Evolutionary conservation across 306 rosid species (phyloP).

Genomic region (Castanea sativa): DNA sequence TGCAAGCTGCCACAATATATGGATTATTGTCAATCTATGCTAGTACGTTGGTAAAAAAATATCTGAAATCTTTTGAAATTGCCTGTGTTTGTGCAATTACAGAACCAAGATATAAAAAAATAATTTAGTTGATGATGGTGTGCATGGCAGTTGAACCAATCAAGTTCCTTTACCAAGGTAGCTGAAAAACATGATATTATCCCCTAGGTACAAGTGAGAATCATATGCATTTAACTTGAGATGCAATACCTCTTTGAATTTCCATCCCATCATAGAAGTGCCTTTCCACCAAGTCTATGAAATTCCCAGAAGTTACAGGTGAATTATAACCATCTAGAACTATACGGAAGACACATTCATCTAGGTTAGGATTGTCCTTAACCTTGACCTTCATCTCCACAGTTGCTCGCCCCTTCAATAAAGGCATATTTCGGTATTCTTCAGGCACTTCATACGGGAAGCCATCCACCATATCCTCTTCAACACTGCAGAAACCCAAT

Average conservation of each 20-base stretch:
- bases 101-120: conserved; percentile 6
- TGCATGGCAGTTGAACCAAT: neutral
- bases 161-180: conserved; percentile 1
- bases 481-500: conserved; percentile 99
- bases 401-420: conserved; percentile 91
- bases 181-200: neutral
- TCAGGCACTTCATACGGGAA: conserved; percentile 91
- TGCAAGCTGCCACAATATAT: neutral
- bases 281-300: conserved; percentile 85
- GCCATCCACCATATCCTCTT: conserved; percentile 98
- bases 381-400: conserved; percentile 99
- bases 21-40: neutral
- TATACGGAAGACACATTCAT: conserved; percentile 79
- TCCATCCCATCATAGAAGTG: conserved; percentile 97
- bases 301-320: conserved; percentile 93
- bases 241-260: conserved; percentile 86
- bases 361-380: conserved; percentile 83
- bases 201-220: conserved; percentile 17
- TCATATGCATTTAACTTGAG: conserved; percentile 2
- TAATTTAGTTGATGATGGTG: neutral
- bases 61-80: conserved; percentile 1
- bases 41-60: conserved; percentile 1
- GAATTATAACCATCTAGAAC: conserved; percentile 97
- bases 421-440: conserved; percentile 80
- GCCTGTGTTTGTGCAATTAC: conserved; percentile 5